Evolutionary conservation across 2,329 filamentous ascomycete genomes (phyloP).

Genomic region (Parastagonospora nodorum): DNA sequence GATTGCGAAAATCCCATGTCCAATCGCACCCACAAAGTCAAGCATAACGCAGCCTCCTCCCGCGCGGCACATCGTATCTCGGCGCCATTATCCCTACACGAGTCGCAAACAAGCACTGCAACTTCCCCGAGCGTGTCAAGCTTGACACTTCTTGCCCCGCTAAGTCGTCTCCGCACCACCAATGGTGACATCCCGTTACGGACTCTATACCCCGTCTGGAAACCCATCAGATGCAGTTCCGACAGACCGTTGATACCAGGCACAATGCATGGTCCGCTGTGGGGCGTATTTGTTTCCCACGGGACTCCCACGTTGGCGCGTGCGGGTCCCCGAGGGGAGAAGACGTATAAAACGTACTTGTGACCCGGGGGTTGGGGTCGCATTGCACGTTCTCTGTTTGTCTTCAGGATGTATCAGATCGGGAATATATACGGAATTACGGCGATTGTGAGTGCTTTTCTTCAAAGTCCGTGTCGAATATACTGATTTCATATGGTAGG

Average conservation of each 20-base stretch:
- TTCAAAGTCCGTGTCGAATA: no score
- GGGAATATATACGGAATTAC: constrained; percentile 65
- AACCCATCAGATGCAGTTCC: constrained; percentile 18
- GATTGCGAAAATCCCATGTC: no score
- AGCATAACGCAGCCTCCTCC: neutral
- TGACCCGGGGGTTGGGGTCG: no score
- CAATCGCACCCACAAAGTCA: no score
- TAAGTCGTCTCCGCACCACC: constrained; percentile 15
- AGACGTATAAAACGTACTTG: constrained; percentile 15
- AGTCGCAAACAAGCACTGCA: constrained; percentile 25
- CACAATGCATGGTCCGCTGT: constrained; percentile 19
- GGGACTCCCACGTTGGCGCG: constrained; percentile 16
- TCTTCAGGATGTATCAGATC: constrained; percentile 45
- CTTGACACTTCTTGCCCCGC: constrained; percentile 16
- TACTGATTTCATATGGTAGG: no score
- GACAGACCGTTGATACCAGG: constrained; percentile 12
- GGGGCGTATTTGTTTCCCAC: constrained; percentile 8
- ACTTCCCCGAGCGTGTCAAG: constrained; percentile 20
- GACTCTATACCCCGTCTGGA: constrained; percentile 23
- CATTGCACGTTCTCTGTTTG: no score
- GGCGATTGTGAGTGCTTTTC: constrained; percentile 48
- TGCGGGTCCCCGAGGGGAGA: constrained; percentile 8
- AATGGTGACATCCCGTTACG: constrained; percentile 17
- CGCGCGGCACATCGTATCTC: neutral
- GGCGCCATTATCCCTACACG: constrained; percentile 9